These are phyloP conservation scores for Diaporthe caulivora DNA, from an alignment of 2,329 filamentous ascomycete species.

Conservation along the genomic window DNA sequence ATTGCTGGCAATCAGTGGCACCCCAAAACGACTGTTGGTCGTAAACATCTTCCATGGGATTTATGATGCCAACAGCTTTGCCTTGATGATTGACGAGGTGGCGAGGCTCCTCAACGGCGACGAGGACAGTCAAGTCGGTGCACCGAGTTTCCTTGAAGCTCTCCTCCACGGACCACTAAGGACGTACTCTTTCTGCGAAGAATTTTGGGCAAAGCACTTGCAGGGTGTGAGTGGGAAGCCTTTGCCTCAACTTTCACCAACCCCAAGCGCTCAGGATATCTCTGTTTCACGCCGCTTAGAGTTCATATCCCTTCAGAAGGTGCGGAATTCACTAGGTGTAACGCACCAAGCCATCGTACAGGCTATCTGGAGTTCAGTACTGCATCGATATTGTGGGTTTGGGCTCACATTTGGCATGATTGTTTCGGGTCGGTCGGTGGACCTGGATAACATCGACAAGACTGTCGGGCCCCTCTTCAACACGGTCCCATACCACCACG, in stretches of 20 bases:
- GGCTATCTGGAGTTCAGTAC: constrained; percentile 76
- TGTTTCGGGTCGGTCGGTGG: constrained; percentile 81
- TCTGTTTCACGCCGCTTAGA: constrained; percentile 48
- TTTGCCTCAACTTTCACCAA: constrained; percentile 38
- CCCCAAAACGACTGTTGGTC: constrained; percentile 56
- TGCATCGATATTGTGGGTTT: constrained; percentile 64
- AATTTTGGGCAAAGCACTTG: constrained; percentile 78
- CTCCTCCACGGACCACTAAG: constrained; percentile 78
- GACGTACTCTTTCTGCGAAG: constrained; percentile 52
- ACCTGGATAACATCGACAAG: constrained; percentile 72
- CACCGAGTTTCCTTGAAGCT: constrained; percentile 73
- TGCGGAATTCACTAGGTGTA: constrained; percentile 73
- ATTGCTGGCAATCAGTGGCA: constrained; percentile 54
- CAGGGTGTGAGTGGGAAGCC: constrained; percentile 46
- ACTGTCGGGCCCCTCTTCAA: constrained; percentile 91
- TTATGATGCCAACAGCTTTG: constrained; percentile 87
- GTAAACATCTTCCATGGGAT: constrained; percentile 86
- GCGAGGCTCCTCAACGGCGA: constrained; percentile 45
- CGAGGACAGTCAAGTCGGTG: constrained; percentile 44
- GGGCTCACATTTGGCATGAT: constrained; percentile 77
- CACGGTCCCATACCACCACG: constrained; percentile 79
- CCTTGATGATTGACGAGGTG: constrained; percentile 73
- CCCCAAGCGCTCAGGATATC: constrained; percentile 39
- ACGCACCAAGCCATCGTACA: constrained; percentile 86
- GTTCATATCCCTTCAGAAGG: constrained; percentile 59